Percentiles rank a stretch among this genome's conserved stretches.
Evolutionary conservation across 768 basidiomycete species (phyloP).

Genomic region (Mycena rebaudengoi): DNA sequence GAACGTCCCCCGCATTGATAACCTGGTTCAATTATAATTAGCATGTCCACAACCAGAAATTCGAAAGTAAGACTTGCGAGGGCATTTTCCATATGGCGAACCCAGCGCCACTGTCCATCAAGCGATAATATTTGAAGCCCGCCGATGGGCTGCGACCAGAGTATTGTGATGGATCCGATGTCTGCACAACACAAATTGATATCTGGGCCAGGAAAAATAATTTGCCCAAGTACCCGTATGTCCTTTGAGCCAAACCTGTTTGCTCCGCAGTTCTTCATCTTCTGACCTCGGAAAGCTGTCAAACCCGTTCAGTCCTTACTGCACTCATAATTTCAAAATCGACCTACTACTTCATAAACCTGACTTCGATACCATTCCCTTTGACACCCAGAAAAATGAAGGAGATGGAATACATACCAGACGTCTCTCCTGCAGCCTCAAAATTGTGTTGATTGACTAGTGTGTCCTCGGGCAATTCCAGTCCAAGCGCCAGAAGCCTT

Average conservation of each 20-base stretch:
- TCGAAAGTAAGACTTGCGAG: conserved; percentile 37
- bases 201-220: neutral
- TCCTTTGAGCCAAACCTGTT: conserved; percentile 60
- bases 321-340: neutral
- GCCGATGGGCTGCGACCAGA: conserved; percentile 59
- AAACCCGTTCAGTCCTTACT: neutral
- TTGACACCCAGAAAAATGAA: neutral
- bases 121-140: conserved; percentile 53
- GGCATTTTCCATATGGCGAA: conserved; percentile 55
- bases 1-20: conserved; percentile 56
- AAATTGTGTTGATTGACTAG: conserved; percentile 51
- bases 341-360: conserved; percentile 60
- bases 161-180: conserved; percentile 52
- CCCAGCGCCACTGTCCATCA: conserved; percentile 54
- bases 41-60: neutral
- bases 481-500: conserved; percentile 51
- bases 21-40: conserved; percentile 33
- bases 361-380: conserved; percentile 34
- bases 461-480: conserved; percentile 56
- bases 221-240: conserved; percentile 49
- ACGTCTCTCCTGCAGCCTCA: conserved; percentile 46
- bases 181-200: conserved; percentile 36
- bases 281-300: conserved; percentile 50
- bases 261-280: conserved; percentile 52
- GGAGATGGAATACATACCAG: conserved; percentile 32